Evolutionary conservation across 768 basidiomycete genomes (phyloP), one percentile per base, ranked within the genome.

Genomic region (Mycena epipterygia): DNA sequence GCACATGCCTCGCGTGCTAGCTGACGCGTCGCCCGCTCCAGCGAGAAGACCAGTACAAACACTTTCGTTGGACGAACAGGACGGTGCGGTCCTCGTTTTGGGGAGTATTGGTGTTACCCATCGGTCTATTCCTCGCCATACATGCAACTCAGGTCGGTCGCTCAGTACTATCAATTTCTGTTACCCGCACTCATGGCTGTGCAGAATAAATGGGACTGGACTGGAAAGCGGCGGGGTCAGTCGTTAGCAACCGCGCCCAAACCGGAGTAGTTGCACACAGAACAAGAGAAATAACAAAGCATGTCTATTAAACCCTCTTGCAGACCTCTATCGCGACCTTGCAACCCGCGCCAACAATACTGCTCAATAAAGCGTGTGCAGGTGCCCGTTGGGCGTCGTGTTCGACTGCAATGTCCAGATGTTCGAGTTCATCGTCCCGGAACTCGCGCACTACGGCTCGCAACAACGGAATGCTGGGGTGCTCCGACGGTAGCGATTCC

Each of bases 401-500:
- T 64, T 91, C 91, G 9, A 99, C 93, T 3, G 97, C 97, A 35
- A 91, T 94, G 75, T 98, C 94, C 65, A 98, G 85, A 79, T 99
- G 97, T 77, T 96, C 96, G 21, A 98, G 86, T 76, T 99, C 97
- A 75, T 99, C 97, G 80, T 98, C 96, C 72, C 96, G 85, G 78
- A 98, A 93, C 79, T 98, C 97, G 58, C 82, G 83, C 57, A 97
- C 88, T 52, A 97, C 87, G 5, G 89, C 85, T 71, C 85, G 88
- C 66, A 98, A 82, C 30, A 96, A 80, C 1, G 91, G 88, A 39
- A 97, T 84, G 69, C 95, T 97, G 0, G 94, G 91, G 77, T 97
- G 95, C 33, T 89, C 84, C 2, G 86, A 82, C 2, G 89, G 87
- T 39, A 94, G 78, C 3, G 83, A 81, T 68, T 90, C 88, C 73